Evolutionary conservation across 176 grass and related monocot species (phyloP), one percentile per base, ranked within the genome.

Genomic region (Rhynchospora pubera): DNA sequence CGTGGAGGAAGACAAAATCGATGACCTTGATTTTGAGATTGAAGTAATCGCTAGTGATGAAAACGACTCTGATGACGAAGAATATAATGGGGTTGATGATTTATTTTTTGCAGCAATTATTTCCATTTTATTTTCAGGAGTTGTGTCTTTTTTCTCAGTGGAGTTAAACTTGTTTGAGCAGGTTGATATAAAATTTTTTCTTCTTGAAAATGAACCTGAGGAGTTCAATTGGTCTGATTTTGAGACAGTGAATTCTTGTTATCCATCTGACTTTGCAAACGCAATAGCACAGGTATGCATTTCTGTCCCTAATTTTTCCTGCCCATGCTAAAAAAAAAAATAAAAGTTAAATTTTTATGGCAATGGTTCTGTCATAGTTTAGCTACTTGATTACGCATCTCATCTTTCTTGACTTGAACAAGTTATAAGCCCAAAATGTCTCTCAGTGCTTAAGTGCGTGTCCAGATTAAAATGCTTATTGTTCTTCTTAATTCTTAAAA

Each of bases 221-320:
- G 88, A 87, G 62, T 52, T 80, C 0, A 74, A 86, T 10, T 97
- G 92, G 94, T 86, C 92, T n/a, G 87, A 94, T 22, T 89, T 94
- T 73, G 92, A 94, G 88, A 94, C 94, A 8, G 81, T 97, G 77
- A 87, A 92, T 19, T 91, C 85, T 58, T 91, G 90, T 61, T 90
- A 94, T 84, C 94, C 94, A 9, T 77, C 90, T 39, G 87, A 92
- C 23, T 97, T 97, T 84, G 94, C 94, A 48, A 94, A 88, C 81
- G 86, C 87, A 87, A 89, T 94, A 75, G 88, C 70, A 19, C 85
- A 94, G 92, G 94, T 97, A 83, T 34, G 79, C 10, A 47, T 15
- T 15, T 79, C 11, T 18, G 39, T 18, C 9, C 34, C 30, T 42
- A 67, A 42, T 42, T 67, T 42, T 39, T 67, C 32, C 6, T 67